Evolutionary conservation across 2,329 filamentous ascomycete species (phyloP), one percentile per base, ranked within the genome.

Genomic region (Epichloe baconii): DNA sequence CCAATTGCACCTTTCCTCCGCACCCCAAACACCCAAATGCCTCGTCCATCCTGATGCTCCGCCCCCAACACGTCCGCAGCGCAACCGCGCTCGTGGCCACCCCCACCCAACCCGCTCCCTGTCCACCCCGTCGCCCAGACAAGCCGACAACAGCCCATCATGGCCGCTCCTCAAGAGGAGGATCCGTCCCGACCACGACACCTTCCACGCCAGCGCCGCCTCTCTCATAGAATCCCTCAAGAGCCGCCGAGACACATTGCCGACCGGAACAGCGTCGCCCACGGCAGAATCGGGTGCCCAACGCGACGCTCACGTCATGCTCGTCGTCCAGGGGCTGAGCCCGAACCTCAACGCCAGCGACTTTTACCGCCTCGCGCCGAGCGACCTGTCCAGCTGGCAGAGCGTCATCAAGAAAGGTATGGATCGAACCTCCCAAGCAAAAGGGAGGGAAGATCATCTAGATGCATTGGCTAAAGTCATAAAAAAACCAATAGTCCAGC

Each of bases 361-460:
- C 67, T 90, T 91, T 66, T 75, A 79, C 55, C 81, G 85, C 51
- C 66, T 89, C 17, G 74, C 80, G 5, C 76, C 76, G 1, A 77
- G 75, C 58, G 79, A 86, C 57, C 76, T 90, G 36, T 79, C 84
- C 54, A 76, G 76, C 41, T 89, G 86, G 85, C 72, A 77, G 10
- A 74, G 72, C 51, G 79, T 79, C 31, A 80, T 88, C 52, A 67
- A 72, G 40, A 78, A 80, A 65, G 71, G 77, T 77, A 64, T 23
- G 2, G n/a, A 21, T 2, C 19, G 3, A 21, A n/a, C 36, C 36
- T 14, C 36, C 3, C 10, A 11, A 38, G 36, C 12, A 21, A 19
- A 42, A 8, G 17, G 4, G 5, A 23, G 4, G 17, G 2, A 17
- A 23, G 23, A 23, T 23, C 2, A 43, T 43, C 5, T 12, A 23